Percentiles rank a stretch among this genome's conserved stretches.
phyloP scores from a whole-genome alignment of 2,329 filamentous ascomycete species.

The Escovopsis sp. region DNA sequence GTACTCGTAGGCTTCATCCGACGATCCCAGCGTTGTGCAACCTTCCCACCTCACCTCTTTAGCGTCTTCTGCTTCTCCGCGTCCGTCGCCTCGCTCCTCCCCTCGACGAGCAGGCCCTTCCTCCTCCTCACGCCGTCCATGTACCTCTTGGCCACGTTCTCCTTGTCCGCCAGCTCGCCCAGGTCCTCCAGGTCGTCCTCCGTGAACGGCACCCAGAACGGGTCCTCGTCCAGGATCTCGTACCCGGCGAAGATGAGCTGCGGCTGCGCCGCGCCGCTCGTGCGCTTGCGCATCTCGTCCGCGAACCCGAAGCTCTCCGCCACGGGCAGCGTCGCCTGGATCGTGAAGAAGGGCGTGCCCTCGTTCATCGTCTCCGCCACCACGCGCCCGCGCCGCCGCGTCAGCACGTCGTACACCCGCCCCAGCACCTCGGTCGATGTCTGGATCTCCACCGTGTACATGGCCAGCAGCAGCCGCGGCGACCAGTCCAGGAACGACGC shows the following conservation, averaged over 20 bases:
- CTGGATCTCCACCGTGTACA: constrained; percentile 98
- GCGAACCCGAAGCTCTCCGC: constrained; percentile 92
- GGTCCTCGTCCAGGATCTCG: constrained; percentile 86
- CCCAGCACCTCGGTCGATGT: constrained; percentile 90
- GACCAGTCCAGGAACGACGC: constrained; percentile 91
- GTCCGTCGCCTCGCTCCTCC: constrained; percentile 61
- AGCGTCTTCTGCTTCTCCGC: constrained; percentile 80
- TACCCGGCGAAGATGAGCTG: constrained; percentile 91
- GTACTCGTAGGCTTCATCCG: too few relatives aligned
- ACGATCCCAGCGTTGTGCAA: background rate
- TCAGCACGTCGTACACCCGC: constrained; percentile 95
- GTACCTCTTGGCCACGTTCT: constrained; percentile 93
- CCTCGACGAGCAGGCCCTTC: constrained; percentile 79
- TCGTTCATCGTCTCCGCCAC: constrained; percentile 86
- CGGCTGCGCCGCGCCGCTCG: constrained; percentile 76
- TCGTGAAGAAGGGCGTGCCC: constrained; percentile 92
- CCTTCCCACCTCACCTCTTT: constrained; percentile 32
- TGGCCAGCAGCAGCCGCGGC: constrained; percentile 84
- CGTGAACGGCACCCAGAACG: constrained; percentile 93
- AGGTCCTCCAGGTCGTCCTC: constrained; percentile 95
- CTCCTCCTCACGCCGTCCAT: constrained; percentile 76
- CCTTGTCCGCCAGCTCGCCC: constrained; percentile 80
- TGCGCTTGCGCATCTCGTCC: constrained; percentile 92
- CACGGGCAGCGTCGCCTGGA: constrained; percentile 74
- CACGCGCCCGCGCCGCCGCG: constrained; percentile 76